phyloP scores from a whole-genome alignment of 176 grass and related monocot genomes.

The Rhynchospora breviuscula region DNA sequence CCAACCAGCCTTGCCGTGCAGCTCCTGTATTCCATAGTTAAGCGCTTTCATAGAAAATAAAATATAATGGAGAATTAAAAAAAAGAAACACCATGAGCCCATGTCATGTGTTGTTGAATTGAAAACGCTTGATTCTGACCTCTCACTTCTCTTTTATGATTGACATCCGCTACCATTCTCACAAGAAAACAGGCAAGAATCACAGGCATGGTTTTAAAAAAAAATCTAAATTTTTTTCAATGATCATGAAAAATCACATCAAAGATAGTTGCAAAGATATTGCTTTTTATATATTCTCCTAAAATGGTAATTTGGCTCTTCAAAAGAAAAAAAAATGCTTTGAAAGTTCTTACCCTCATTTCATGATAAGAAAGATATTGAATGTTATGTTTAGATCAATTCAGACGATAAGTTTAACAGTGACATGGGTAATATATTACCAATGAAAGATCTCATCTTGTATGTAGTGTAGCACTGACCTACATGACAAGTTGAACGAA shows the following conservation, averaged over 20 bases:
- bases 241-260: not conserved
- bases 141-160: conserved; percentile 12
- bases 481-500: not conserved
- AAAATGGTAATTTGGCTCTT: no score
- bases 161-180: conserved; percentile 12
- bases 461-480: not conserved
- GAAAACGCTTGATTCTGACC: conserved; percentile 12
- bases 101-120: conserved; percentile 1
- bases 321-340: no score
- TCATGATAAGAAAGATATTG: no score
- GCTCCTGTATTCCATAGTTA: conserved; percentile 9
- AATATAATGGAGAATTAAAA: not conserved
- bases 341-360: no score
- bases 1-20: conserved; percentile 26
- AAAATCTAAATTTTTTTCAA: not conserved
- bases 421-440: no score
- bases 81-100: not conserved
- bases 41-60: not conserved
- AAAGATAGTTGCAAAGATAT: no score
- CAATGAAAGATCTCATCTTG: not conserved
- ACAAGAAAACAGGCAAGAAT: not conserved
- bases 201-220: not conserved
- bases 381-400: no score
- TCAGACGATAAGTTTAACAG: no score
- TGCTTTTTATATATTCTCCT: no score